phyloP scores from a whole-genome alignment of 805 yeast species.

The Candida dajiaensis region DNA sequence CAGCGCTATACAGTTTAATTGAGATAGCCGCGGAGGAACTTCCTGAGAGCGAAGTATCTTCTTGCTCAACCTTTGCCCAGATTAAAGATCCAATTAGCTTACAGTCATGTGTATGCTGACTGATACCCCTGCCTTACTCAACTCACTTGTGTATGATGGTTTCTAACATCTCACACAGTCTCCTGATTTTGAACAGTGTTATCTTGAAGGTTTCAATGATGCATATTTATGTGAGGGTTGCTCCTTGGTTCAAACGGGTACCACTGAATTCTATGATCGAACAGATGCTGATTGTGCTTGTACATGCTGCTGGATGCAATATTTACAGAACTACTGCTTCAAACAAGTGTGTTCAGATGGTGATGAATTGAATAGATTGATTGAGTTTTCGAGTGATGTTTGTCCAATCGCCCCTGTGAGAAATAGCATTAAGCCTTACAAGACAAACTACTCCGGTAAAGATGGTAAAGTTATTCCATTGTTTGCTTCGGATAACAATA shows the following conservation, averaged over 20 bases:
- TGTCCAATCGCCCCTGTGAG: slow-evolving; percentile 15
- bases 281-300: slow-evolving; percentile 20
- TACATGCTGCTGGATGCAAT: slow-evolving; percentile 22
- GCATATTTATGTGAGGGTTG: slow-evolving; percentile 23
- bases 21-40: background rate
- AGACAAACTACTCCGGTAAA: background rate
- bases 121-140: slow-evolving; percentile 1
- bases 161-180: slow-evolving; percentile 2
- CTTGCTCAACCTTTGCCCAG: slow-evolving; percentile 3
- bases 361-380: slow-evolving; percentile 11
- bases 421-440: slow-evolving; percentile 12
- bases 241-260: slow-evolving; percentile 11
- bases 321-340: slow-evolving; percentile 20
- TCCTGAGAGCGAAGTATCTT: background rate
- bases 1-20: background rate
- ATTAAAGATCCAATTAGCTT: slow-evolving; percentile 7
- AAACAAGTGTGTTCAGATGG: slow-evolving; percentile 17
- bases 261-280: background rate
- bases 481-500: slow-evolving; percentile 13
- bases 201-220: slow-evolving; percentile 18
- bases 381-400: slow-evolving; percentile 5
- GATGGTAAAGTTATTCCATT: slow-evolving; percentile 5
- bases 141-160: too few species aligned
- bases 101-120: slow-evolving; percentile 11
- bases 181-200: slow-evolving; percentile 14